phyloP scores from a whole-genome alignment of 148 eudicot species.

The Vaccinium vitisidaea region DNA sequence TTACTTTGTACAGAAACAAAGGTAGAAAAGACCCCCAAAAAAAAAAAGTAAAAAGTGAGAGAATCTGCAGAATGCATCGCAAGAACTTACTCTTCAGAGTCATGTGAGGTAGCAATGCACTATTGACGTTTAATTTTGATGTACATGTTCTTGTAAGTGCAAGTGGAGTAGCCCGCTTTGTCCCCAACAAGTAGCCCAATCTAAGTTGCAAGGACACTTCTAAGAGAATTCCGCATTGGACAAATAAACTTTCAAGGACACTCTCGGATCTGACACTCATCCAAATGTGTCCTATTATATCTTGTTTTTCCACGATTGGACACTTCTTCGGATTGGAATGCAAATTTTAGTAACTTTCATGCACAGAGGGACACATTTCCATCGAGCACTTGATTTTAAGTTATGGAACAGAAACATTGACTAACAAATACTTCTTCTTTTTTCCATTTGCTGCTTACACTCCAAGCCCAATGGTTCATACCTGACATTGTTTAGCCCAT shows the following conservation, averaged over 20 bases:
- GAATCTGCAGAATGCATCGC: not conserved
- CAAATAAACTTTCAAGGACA: not conserved
- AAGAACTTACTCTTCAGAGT: not conserved
- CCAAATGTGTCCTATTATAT: not conserved
- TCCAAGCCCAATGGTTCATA: not conserved
- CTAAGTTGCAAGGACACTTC: not conserved
- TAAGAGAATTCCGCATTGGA: not conserved
- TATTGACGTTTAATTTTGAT: not conserved
- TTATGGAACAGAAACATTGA: not conserved
- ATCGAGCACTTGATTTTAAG: not conserved
- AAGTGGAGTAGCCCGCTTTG: not conserved
- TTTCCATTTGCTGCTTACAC: conserved; percentile 2
- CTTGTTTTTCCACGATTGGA: not conserved
- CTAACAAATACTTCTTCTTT: not conserved
- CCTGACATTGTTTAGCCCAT: conserved; percentile 11
- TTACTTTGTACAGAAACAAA: not conserved
- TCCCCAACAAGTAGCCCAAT: not conserved
- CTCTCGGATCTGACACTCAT: not conserved
- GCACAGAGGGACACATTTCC: not conserved
- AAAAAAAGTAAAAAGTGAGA: too few relatives aligned
- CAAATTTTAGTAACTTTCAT: not conserved
- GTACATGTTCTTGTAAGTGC: not conserved
- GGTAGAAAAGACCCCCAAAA: not conserved
- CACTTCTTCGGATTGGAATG: not conserved
- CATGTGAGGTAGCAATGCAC: not conserved